Evolutionary conservation across 2,329 filamentous ascomycete genomes (phyloP).

Genomic region (Pezicula neosporulosa): DNA sequence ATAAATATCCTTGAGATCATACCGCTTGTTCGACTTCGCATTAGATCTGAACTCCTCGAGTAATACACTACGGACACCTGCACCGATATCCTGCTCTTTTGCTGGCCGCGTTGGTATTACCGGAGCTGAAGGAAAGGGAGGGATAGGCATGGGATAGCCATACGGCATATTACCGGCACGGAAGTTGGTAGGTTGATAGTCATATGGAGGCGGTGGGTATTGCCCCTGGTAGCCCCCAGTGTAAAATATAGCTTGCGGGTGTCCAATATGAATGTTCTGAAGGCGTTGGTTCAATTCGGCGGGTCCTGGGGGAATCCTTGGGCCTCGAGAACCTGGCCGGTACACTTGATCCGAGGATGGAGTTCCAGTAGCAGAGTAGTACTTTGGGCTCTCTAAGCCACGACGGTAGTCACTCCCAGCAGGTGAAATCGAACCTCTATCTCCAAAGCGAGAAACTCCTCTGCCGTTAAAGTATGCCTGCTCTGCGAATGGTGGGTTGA

Average conservation of each 20-base stretch:
- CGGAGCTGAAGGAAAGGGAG: slow-evolving; percentile 18
- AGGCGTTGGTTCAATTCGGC: slow-evolving; percentile 24
- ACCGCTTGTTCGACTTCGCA: slow-evolving; percentile 68
- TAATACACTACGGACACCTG: slow-evolving; percentile 64
- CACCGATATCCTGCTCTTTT: slow-evolving; percentile 30
- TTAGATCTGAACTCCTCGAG: slow-evolving; percentile 78
- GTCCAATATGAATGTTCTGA: slow-evolving; percentile 21
- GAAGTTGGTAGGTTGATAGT: slow-evolving; percentile 33
- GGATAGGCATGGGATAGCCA: slow-evolving; percentile 30
- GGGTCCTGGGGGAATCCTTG: slow-evolving; percentile 21
- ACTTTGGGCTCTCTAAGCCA: slow-evolving; percentile 27
- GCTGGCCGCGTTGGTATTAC: slow-evolving; percentile 24
- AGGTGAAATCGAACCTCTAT: slow-evolving; percentile 25
- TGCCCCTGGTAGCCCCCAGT: slow-evolving; percentile 32
- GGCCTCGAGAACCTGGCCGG: slow-evolving; percentile 22
- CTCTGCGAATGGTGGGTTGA: slow-evolving; percentile 24
- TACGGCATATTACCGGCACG: slow-evolving; percentile 31
- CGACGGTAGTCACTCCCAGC: slow-evolving; percentile 29
- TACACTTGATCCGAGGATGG: slow-evolving; percentile 25
- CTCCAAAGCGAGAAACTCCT: slow-evolving; percentile 17
- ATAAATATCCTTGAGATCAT: slow-evolving; percentile 86
- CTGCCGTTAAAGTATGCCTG: slow-evolving; percentile 24
- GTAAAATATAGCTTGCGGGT: slow-evolving; percentile 32
- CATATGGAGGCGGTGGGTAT: slow-evolving; percentile 35
- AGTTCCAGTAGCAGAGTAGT: slow-evolving; percentile 19